A percentile compares a stretch with the other conserved stretches of the same genome.
These are phyloP conservation scores for Ganoderma resinaceum DNA, from an alignment of 1,284 basidiomycete genomes.

Conservation along the genomic window DNA sequence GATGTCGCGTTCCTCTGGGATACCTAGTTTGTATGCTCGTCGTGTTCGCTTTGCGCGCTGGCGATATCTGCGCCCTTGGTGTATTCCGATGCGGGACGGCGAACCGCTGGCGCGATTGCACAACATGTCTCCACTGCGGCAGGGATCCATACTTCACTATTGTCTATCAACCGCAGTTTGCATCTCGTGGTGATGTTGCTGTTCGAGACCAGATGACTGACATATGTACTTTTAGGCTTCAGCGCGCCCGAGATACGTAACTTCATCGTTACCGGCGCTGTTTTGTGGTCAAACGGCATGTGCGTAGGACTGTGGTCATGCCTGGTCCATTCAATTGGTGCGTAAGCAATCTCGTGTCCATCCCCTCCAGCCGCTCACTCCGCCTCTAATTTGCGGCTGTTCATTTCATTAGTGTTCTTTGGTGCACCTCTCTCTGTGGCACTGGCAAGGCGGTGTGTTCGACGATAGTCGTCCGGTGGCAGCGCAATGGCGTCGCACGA, in stretches of 20 bases:
- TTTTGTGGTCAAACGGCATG: background rate
- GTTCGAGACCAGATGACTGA: background rate
- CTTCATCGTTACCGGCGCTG: background rate
- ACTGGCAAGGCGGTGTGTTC: background rate
- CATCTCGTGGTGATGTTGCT: too few species aligned
- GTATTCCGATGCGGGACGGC: background rate
- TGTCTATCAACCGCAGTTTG: too few species aligned
- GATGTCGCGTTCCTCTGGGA: background rate
- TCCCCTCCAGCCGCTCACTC: background rate
- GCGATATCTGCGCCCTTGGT: background rate
- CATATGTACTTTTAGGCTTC: too few species aligned
- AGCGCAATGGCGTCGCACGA: background rate
- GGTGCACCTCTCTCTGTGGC: background rate
- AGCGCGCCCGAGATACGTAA: background rate
- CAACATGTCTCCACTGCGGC: too few species aligned
- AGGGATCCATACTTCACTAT: too few species aligned
- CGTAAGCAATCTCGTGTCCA: background rate
- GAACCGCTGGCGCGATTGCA: too few species aligned
- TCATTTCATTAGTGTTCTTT: background rate
- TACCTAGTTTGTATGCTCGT: background rate
- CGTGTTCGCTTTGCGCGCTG: too few species aligned
- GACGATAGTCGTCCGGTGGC: background rate
- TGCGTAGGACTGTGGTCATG: background rate
- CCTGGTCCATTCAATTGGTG: background rate
- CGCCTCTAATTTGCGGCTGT: background rate